Conservation (phyloP, 306 rosid species). For the Hylodesmum podocarpum region DNA sequence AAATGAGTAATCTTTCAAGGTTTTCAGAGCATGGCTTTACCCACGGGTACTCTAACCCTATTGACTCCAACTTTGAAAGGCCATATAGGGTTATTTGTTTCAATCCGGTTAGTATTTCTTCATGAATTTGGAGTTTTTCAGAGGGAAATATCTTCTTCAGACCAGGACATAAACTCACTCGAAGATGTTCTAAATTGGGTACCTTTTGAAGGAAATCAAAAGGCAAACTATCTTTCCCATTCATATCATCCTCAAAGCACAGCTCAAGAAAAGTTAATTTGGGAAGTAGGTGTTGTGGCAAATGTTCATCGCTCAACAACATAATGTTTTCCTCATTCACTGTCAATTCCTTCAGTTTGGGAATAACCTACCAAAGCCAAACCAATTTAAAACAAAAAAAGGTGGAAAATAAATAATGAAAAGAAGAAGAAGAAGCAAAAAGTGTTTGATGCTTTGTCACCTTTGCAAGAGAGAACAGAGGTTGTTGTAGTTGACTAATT, state of each 20-base stretch:
- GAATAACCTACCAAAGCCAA: neutral
- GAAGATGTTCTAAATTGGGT: neutral
- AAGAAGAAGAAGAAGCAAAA: neutral
- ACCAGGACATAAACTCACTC: neutral
- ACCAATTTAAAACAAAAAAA: too few relatives aligned
- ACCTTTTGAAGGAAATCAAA: neutral
- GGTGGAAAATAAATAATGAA: too few relatives aligned
- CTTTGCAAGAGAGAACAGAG: neutral
- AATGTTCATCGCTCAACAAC: neutral
- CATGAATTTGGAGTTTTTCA: neutral
- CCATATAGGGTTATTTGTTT: neutral
- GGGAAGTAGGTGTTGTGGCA: neutral
- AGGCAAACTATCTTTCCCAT: neutral
- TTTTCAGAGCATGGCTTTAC: neutral
- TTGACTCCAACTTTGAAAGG: neutral
- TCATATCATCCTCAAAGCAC: too few relatives aligned
- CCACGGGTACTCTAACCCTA: conserved; percentile 17
- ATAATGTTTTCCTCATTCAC: neutral
- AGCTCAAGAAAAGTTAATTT: neutral
- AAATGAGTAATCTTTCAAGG: neutral
- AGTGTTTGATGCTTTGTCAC: neutral
- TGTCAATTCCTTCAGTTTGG: neutral
- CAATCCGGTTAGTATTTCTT: neutral
- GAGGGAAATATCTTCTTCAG: neutral
- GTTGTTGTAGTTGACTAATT: neutral